phyloP scores from a whole-genome alignment of 306 rosid species.

The Pterocarpus macrocarpus region DNA sequence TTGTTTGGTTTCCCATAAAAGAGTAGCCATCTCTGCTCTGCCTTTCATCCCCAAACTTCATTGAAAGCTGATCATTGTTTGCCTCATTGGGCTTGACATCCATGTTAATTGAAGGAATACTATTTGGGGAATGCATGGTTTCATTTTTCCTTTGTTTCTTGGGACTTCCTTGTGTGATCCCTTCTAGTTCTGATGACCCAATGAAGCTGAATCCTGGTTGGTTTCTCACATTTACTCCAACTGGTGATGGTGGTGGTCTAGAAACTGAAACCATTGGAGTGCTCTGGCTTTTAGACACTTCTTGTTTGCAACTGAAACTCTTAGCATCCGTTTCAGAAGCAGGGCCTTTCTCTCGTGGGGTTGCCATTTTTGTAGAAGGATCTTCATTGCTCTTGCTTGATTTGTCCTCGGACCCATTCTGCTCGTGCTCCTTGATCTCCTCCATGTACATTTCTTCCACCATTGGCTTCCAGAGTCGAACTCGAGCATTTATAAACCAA shows the following conservation, averaged over 20 bases:
- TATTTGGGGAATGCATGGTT: slow-evolving; percentile 59
- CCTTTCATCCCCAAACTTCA: slow-evolving; percentile 78
- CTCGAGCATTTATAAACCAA: slow-evolving; percentile 99
- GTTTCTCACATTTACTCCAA: slow-evolving; percentile 64
- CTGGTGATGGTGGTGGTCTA: slow-evolving; percentile 50
- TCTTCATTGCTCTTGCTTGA: slow-evolving; percentile 75
- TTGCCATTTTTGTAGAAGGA: slow-evolving; percentile 61
- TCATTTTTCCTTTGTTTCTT: slow-evolving; percentile 79
- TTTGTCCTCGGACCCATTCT: slow-evolving; percentile 69
- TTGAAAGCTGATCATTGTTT: slow-evolving; percentile 58
- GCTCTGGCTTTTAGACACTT: slow-evolving; percentile 55
- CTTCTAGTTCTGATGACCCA: slow-evolving; percentile 89
- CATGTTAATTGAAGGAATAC: slow-evolving; percentile 58
- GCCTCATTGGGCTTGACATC: slow-evolving; percentile 65
- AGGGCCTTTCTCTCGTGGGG: slow-evolving; percentile 57
- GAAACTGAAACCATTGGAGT: slow-evolving; percentile 51
- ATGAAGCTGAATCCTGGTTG: slow-evolving; percentile 82
- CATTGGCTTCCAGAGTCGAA: slow-evolving; percentile 99
- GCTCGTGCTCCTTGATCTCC: slow-evolving; percentile 91
- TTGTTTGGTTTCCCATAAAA: slow-evolving; percentile 80
- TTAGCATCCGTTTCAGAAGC: slow-evolving; percentile 51
- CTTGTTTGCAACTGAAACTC: slow-evolving; percentile 70
- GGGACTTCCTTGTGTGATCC: slow-evolving; percentile 86
- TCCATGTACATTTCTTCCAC: slow-evolving; percentile 97
- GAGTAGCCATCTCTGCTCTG: slow-evolving; percentile 86